Percentiles rank a stretch among this genome's conserved stretches.
These are phyloP conservation scores for Tubosaeta brunneosetosa DNA, from an alignment of 768 basidiomycete genomes.

Conservation along the genomic window DNA sequence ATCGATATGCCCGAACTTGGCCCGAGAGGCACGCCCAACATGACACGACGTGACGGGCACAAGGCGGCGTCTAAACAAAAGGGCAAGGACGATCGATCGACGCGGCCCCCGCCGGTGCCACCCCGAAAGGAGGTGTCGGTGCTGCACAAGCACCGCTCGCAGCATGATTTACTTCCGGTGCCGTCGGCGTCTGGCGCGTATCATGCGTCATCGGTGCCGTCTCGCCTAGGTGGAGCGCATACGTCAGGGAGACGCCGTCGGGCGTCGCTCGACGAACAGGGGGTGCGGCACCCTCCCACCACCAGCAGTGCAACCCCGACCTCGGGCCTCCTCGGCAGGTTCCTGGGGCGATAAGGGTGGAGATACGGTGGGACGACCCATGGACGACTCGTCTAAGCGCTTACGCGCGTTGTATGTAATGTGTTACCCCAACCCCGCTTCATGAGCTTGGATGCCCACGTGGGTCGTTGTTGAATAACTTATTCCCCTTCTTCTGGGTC, in stretches of 20 bases:
- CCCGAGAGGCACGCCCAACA: constrained; percentile 9
- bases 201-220: constrained; percentile 28
- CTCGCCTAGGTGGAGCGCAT: background rate
- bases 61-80: constrained; percentile 27
- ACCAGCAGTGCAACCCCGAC: background rate
- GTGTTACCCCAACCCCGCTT: background rate
- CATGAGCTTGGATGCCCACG: too few relatives aligned
- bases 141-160: constrained; percentile 20
- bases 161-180: constrained; percentile 10
- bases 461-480: too few relatives aligned
- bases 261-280: too few relatives aligned
- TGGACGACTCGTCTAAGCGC: too few relatives aligned
- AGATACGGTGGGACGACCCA: background rate
- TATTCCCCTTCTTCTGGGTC: too few relatives aligned
- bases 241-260: background rate
- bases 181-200: constrained; percentile 21
- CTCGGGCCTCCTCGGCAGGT: constrained; percentile 19
- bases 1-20: constrained; percentile 80
- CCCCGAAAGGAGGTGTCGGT: constrained; percentile 3
- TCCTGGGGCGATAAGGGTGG: constrained; percentile 16
- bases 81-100: background rate
- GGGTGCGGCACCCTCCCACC: too few relatives aligned
- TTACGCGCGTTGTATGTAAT: background rate
- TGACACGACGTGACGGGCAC: constrained; percentile 3
- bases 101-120: background rate